Evolutionary conservation across 495 filamentous ascomycete species (phyloP), one percentile per base, ranked within the genome.

Genomic region (Penicillium atrosanguineum): DNA sequence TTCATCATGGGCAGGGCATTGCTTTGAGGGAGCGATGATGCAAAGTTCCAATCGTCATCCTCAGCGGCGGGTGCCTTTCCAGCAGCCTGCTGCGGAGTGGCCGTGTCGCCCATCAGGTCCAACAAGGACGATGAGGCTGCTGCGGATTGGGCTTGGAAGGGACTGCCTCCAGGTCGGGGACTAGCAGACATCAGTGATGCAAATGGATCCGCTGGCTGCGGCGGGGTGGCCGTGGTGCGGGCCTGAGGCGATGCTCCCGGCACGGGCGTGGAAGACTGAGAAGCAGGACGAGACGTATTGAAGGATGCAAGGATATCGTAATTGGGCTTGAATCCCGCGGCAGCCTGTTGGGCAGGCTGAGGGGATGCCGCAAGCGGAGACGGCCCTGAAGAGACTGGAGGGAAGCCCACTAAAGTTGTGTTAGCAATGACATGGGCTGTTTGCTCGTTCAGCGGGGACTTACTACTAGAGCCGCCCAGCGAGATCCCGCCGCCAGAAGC

Each of bases 31-130:
- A 97, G 74, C 0, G 94, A 88, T 5, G 94, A 97, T 7, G 89
- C 79, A 63, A 97, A 98, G 34, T 85, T 84, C 94, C 94, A 98
- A 60, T 98, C 94, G 56, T 98, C 94, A 47, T 85, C 76, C 58
- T 64, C 73, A 25, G 55, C 55, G 11, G 52, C 28, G 23, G 62
- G 49, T 29, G 70, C 66, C 53, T 69, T 57, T 16, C 60, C 55
- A 46, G 70, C 61, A 18, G 52, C 53, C 50, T 62, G 61, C 38
- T 50, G 52, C 26, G 26, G 49, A 29, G 34, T 29, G 20, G 62
- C 47, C 4, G 56, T 46, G 12, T 57, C 56, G 40, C 61, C 71
- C 7, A 54, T 57, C 19, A 80, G 64, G 53, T 79, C 74, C 41
- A 82, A 72, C 26, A 81, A 57, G 8, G 77, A 74, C 1, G 74